A percentile compares a stretch with the other conserved stretches of the same genome.
These are phyloP conservation scores for Gryganskiella cystojenkinii DNA, from an alignment of 192 early-diverging fungal genomes.

Conservation along the genomic window DNA sequence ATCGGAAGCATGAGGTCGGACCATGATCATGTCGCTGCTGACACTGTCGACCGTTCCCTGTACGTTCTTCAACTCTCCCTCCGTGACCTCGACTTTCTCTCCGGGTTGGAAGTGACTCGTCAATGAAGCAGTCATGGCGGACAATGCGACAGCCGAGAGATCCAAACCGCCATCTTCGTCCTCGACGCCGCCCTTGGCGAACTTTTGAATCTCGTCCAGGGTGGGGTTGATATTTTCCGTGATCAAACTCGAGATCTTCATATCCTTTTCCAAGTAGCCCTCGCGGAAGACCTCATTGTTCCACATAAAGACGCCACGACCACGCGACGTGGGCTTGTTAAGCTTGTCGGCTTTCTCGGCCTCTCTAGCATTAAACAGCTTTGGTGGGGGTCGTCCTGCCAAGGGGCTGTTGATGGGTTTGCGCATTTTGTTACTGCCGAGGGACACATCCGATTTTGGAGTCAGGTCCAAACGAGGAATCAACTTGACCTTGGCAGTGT, in stretches of 20 bases:
- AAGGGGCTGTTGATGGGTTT: conserved; percentile 61
- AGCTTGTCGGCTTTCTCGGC: conserved; percentile 56
- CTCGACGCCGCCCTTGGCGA: conserved; percentile 78
- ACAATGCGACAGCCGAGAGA: conserved; percentile 58
- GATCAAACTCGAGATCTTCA: conserved; percentile 74
- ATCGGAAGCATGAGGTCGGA: conserved; percentile 71
- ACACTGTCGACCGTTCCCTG: conserved; percentile 81
- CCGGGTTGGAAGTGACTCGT: conserved; percentile 76
- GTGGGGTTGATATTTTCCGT: conserved; percentile 83
- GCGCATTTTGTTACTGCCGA: conserved; percentile 60
- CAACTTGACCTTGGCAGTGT: conserved; percentile 72
- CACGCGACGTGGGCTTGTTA: conserved; percentile 63
- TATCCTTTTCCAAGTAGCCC: conserved; percentile 88
- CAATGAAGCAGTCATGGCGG: conserved; percentile 58
- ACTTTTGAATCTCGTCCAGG: conserved; percentile 91
- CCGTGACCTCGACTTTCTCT: conserved; percentile 87
- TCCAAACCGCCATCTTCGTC: conserved; percentile 71
- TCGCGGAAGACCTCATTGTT: conserved; percentile 69
- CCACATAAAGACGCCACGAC: conserved; percentile 69
- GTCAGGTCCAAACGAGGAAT: conserved; percentile 81
- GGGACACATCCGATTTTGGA: conserved; percentile 46
- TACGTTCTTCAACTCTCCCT: conserved; percentile 85
- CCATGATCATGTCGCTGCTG: conserved; percentile 75
- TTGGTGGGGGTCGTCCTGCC: conserved; percentile 72
- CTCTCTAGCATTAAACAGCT: conserved; percentile 79